Evolutionary conservation across 192 early-diverging fungal genomes (phyloP), one percentile per base, ranked within the genome.

Genomic region (Borealophlyctis nickersoniae): DNA sequence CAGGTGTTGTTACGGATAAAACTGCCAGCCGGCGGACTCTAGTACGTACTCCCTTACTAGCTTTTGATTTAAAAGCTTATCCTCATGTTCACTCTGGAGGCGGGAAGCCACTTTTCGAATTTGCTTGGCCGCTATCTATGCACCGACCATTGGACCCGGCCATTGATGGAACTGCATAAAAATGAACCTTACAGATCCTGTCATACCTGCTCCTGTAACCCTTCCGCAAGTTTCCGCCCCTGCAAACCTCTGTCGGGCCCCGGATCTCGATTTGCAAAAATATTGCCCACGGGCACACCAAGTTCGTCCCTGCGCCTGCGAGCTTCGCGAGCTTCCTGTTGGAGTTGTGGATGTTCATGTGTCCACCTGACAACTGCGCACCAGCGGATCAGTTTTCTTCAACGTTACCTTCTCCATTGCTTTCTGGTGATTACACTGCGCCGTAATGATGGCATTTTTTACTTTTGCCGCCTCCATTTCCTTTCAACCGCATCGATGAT

Each of bases 211-310:
- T 80, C 78, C 35, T 66, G 51, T 32, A 80, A 35, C 2, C 67
- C 70, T 3, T 53, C 58, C 4, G 65, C 55, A 2, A 78, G 36
- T 35, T 69, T 49, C 29, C 68, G 56, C 4, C 52, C 65, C 35
- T 74, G 63, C 19, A 53, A 45, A 11, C 62, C 58, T 19, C 58
- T 34, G 62, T 77, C 68, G 9, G 78, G 65, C 27, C 64, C 64
- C 5, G 60, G 65, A 51, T 68, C 63, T 4, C 79, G 53, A 24
- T 75, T 73, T 58, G 75, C 79, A 77, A 73, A 78, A 32, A 78
- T 36, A 50, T 80, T 70, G 9, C 76, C 76, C 19, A 80, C 58
- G 5, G 78, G 78, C 22, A 70, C 16, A 22, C 69, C 56, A 45
- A 45, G 39, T 45, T 7, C 39, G 39, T 45, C 39, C 39, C 19